These are phyloP conservation scores for Moricandia moricandioides DNA, from an alignment of 345 rosid species.

Conservation along the genomic window DNA sequence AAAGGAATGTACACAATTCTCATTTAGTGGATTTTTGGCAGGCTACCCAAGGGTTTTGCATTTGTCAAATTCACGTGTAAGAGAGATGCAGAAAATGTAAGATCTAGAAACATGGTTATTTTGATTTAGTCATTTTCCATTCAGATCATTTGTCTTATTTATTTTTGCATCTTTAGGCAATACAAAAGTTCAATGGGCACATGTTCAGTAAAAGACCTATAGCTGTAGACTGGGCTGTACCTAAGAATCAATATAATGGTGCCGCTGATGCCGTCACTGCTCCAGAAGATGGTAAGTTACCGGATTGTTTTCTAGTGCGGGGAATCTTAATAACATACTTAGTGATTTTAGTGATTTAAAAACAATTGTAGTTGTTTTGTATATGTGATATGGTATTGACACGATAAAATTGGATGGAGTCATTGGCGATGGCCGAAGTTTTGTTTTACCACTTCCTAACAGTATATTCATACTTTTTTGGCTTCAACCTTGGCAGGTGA, in stretches of 20 bases:
- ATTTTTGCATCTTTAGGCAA: slow-evolving; percentile 57
- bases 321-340: neutral
- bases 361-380: neutral
- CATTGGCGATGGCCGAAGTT: neutral
- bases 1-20: slow-evolving; percentile 3
- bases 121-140: slow-evolving; percentile 10
- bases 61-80: slow-evolving; percentile 92
- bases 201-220: slow-evolving; percentile 71
- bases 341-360: neutral
- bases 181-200: slow-evolving; percentile 77
- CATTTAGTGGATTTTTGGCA: slow-evolving; percentile 38
- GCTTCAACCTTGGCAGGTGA: slow-evolving; percentile 43
- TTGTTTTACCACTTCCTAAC: neutral
- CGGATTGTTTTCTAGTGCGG: neutral
- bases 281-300: slow-evolving; percentile 56
- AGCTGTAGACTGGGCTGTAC: slow-evolving; percentile 97
- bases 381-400: neutral
- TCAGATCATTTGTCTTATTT: slow-evolving; percentile 8
- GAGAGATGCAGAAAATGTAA: slow-evolving; percentile 83
- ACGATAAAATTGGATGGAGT: neutral
- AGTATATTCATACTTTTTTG: neutral
- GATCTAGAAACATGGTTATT: slow-evolving; percentile 20
- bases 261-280: slow-evolving; percentile 47
- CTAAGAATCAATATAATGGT: slow-evolving; percentile 68
- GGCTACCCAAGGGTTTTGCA: slow-evolving; percentile 90